Percentiles rank a stretch among this genome's conserved stretches.
Evolutionary conservation across 1,284 basidiomycete genomes (phyloP).

Genomic region (Trametes versicolor): DNA sequence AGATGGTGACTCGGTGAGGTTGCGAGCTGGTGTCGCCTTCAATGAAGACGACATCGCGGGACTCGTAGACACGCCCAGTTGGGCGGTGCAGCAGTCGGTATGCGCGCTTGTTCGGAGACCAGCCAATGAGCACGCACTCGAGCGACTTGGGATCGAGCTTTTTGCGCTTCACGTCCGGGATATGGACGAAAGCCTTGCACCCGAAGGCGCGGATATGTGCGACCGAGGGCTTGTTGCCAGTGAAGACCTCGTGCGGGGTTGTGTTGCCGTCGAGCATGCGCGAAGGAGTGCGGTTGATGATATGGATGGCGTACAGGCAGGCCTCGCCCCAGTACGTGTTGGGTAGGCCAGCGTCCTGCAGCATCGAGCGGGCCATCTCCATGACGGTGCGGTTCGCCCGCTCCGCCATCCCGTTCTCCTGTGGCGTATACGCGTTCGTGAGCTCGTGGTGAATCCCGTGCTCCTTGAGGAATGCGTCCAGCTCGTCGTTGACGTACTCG

Average conservation of each 20-base stretch:
- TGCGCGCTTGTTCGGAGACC: conserved; percentile 34
- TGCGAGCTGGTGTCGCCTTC: conserved; percentile 18
- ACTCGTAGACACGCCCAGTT: conserved; percentile 24
- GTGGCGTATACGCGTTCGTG: conserved; percentile 28
- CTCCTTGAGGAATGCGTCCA: conserved; percentile 9
- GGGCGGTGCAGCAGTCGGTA: conserved; percentile 36
- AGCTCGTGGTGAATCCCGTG: conserved; percentile 33
- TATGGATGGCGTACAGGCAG: conserved; percentile 25
- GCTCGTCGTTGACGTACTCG: conserved; percentile 22
- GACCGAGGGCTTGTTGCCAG: conserved; percentile 31
- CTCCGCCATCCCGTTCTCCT: conserved; percentile 43
- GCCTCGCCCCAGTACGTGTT: conserved; percentile 45
- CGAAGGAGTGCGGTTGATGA: conserved; percentile 31
- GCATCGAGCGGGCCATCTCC: conserved; percentile 37
- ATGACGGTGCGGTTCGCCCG: conserved; percentile 41
- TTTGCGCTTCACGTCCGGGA: conserved; percentile 28
- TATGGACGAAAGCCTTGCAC: conserved; percentile 33
- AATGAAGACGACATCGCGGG: conserved; percentile 30
- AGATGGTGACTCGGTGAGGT: conserved; percentile 8
- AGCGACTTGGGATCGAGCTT: conserved; percentile 36
- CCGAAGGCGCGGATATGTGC: conserved; percentile 34
- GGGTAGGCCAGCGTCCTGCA: conserved; percentile 40
- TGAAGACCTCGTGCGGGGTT: conserved; percentile 34
- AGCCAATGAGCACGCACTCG: conserved; percentile 32
- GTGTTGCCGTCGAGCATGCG: conserved; percentile 20